Conservation (phyloP, 345 rosid genomes). For the Eucalyptus albens region DNA sequence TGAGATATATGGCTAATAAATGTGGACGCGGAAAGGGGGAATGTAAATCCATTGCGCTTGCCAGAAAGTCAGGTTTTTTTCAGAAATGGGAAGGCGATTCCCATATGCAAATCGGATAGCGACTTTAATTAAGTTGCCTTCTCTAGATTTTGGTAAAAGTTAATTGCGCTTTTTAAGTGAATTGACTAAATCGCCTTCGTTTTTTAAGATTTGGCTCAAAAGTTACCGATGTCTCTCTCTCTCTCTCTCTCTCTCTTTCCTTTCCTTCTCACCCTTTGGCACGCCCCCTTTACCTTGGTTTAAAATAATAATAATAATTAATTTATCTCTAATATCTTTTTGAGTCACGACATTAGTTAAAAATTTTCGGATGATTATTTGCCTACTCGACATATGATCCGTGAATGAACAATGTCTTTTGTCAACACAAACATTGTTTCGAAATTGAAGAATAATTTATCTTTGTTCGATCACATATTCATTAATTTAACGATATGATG, state of each 20-base stretch:
- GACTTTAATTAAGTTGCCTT: not conserved
- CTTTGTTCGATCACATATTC: not conserved
- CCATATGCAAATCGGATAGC: not conserved
- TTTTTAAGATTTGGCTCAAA: not conserved
- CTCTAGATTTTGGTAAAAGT: not conserved
- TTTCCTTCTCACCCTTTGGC: not conserved
- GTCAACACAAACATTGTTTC: not conserved
- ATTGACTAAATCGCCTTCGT: not conserved
- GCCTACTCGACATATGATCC: not conserved
- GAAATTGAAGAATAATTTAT: not conserved
- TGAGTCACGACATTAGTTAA: not conserved
- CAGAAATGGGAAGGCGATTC: not conserved
- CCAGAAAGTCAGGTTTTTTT: not conserved
- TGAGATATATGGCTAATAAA: not conserved
- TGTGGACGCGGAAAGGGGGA: not conserved
- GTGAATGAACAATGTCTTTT: not conserved
- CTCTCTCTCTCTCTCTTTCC: not conserved
- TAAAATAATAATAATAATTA: not conserved
- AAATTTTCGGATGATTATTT: not conserved
- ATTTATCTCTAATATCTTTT: not conserved
- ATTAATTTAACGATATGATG: fast-evolving
- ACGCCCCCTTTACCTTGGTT: not conserved
- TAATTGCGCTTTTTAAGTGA: not conserved
- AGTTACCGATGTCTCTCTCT: not conserved
- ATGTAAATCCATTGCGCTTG: not conserved